Base-by-base conservation (phyloP, 2,329 filamentous ascomycete species). In the Sclerotinia sclerotiorum region DNA sequence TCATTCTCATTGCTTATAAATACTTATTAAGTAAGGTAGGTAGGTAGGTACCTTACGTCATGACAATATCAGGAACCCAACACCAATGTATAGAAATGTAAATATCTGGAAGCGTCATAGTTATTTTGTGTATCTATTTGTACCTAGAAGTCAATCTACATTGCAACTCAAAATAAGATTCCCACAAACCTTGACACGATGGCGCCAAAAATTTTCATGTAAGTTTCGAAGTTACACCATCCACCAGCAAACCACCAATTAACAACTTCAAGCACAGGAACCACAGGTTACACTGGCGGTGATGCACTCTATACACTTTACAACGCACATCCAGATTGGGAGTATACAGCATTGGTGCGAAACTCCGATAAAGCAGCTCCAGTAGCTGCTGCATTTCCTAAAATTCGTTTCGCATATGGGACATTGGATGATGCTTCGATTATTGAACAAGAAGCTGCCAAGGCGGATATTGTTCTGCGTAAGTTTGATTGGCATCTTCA, bases 341-440 rank as follows among this genome's bases (percentile, higher is more conserved):
- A 82, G 48, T 80, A 83, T 69, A 82, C 82, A 3, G 80, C 78
- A n/a, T 76, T 85, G 3, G 82, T 84, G 1, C 80, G 83, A 29
- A 82, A 82, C 73, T 80, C 78, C 57, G 81, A 82, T 70, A 83
- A 81, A 73, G 83, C 81, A 42, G 81, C 81, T 19, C 77, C 77
- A 65, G 77, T 85, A 17, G 80, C 80, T 3, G 75, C 79, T 19
- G 76, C 79, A 15, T 87, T 82, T 69, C 79, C 84, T 3, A 81
- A 79, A 7, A 76, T 84, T 63, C 79, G 79, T 19, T 78, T 86
- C n/a, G 82, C 86, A 1, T 82, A 85, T 68, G 85, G 85, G 35
- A 79, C 80, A 60, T 78, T 84, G 3, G 81, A 85, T 55, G 79
- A 80, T 68, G 74, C 76, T 2, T 76, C 79, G 0, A 66, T 84